Evolutionary conservation across 345 rosid genomes (phyloP), one percentile per base, ranked within the genome.

Genomic region (Ricinus communis): DNA sequence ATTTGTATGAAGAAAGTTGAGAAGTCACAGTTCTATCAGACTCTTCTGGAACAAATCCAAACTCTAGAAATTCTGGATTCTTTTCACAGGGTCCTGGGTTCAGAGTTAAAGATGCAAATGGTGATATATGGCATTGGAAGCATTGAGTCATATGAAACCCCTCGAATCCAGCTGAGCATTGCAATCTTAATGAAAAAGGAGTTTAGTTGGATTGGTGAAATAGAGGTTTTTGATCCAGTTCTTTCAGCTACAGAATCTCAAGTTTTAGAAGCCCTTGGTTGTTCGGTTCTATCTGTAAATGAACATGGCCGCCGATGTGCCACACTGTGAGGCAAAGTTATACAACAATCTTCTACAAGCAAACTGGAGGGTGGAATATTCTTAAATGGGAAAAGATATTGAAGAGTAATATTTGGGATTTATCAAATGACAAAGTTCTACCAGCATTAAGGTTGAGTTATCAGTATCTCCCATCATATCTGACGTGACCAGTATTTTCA

Each of bases 71-170:
- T 88, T 57, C 59, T 74, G 18, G 74, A 80, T 33, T 75, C 47
- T 73, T 79, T 95, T 66, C 49, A 57, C 16, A 74, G 46, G 69
- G 87, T 92, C 70, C 61, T 92, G 83, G 91, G 94, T 52, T 45
- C 88, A 15, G 93, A 83, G 31, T 68, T 64, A 51, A 70, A 80
- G 68, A 62, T 90, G 64, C 87, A 81, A 71, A 85, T 87, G 87
- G 93, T 95, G 27, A 76, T 89, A 36, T 95, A 90, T 57, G 93
- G 98, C 31, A 89, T 92, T 62, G 96, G 98, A 56, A 90, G 96
- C 79, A 85, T 95, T 46, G 98, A 95, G 69, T 87, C 85, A 7
- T 87, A 86, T 46, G 98, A 90, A 78, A 66, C 87, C 51, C 96
- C 98, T 38, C 74, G 91, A 68, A 56, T 90, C 71, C 98, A 90